Evolutionary conservation across 2,329 filamentous ascomycete species (phyloP).

Genomic region (Bipolaris sorokiniana): DNA sequence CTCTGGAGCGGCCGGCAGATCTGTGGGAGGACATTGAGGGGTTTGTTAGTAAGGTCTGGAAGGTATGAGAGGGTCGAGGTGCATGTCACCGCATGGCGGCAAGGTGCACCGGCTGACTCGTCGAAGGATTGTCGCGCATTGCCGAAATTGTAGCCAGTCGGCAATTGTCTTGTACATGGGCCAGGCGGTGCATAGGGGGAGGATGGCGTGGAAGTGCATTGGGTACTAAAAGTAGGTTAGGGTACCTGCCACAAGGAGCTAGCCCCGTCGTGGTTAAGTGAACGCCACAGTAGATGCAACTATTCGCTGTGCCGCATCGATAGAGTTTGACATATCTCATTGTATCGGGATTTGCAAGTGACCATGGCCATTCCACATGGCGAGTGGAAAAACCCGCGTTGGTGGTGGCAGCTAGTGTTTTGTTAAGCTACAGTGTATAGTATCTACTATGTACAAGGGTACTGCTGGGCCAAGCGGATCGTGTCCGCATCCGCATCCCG

Average conservation of each 20-base stretch:
- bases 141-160: slow-evolving; percentile 4
- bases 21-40: slow-evolving; percentile 55
- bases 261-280: background rate
- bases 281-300: background rate
- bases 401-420: too few species aligned
- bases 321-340: background rate
- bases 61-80: slow-evolving; percentile 25
- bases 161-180: background rate
- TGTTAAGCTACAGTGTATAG: too few species aligned
- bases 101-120: background rate
- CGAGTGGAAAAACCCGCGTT: background rate
- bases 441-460: too few species aligned
- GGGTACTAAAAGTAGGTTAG: background rate
- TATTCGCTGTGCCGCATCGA: background rate
- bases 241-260: background rate
- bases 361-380: background rate
- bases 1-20: slow-evolving; percentile 53
- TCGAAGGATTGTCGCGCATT: background rate
- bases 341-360: background rate
- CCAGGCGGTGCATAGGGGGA: background rate
- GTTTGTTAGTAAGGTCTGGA: slow-evolving; percentile 51
- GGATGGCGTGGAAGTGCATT: background rate
- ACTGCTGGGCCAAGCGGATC: background rate
- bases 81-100: background rate
- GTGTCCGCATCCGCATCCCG: slow-evolving; percentile 3